These are phyloP conservation scores for Ceratocystis variospora DNA, from an alignment of 2,329 filamentous ascomycete genomes.

Conservation along the genomic window DNA sequence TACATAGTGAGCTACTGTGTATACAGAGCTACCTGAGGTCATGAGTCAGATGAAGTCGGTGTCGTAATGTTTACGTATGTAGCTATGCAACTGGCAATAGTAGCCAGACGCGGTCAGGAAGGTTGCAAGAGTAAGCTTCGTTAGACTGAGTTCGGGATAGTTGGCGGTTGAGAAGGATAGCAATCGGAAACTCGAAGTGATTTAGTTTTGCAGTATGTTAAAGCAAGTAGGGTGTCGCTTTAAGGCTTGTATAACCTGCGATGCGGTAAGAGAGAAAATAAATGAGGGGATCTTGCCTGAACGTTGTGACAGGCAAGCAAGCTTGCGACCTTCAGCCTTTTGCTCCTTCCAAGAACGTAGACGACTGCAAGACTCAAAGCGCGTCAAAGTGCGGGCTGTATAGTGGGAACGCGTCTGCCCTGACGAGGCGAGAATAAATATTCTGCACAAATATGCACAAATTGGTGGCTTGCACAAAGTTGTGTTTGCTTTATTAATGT, in stretches of 20 bases:
- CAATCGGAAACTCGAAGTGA: not conserved
- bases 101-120: not conserved
- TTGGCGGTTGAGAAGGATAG: not conserved
- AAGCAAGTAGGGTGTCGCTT: not conserved
- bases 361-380: not conserved
- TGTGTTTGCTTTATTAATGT: not conserved
- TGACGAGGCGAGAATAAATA: not conserved
- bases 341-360: constrained; percentile 5
- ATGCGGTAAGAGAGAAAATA: not conserved
- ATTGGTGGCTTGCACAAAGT: not conserved
- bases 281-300: not conserved
- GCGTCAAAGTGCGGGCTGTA: constrained; percentile 10
- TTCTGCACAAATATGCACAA: not conserved
- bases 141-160: no score
- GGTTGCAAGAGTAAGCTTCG: not conserved
- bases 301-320: not conserved
- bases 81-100: not conserved
- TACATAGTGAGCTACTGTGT: constrained; percentile 51
- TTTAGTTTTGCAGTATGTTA: not conserved
- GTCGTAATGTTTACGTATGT: not conserved
- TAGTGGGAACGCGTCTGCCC: constrained; percentile 7
- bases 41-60: not conserved
- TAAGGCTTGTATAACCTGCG: not conserved
- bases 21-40: constrained; percentile 5
- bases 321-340: constrained; percentile 14